Evolutionary conservation across 1,284 basidiomycete species (phyloP).

Genomic region (Moesziomyces antarcticus): DNA sequence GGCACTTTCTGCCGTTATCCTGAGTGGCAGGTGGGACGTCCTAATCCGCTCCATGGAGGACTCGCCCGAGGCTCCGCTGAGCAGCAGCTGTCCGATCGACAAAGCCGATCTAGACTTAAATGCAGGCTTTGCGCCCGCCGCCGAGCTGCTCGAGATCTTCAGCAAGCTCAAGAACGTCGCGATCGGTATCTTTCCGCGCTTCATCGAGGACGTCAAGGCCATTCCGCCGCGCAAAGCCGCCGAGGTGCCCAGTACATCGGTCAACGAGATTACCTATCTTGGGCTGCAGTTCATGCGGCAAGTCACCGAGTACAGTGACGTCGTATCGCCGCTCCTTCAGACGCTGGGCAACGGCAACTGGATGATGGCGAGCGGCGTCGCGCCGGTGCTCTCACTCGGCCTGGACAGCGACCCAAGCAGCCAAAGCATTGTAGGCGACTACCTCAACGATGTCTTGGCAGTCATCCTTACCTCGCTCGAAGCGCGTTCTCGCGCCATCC

Average conservation of each 20-base stretch:
- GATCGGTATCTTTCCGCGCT: constrained; percentile 60
- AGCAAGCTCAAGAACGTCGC: constrained; percentile 53
- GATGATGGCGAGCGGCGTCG: constrained; percentile 58
- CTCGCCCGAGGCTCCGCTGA: constrained; percentile 30
- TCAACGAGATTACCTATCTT: constrained; percentile 64
- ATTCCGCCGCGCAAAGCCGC: constrained; percentile 57
- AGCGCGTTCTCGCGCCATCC: constrained; percentile 53
- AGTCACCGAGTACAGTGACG: constrained; percentile 59
- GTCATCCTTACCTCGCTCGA: constrained; percentile 54
- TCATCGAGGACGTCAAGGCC: constrained; percentile 63
- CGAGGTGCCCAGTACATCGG: constrained; percentile 57
- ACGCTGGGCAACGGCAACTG: constrained; percentile 60
- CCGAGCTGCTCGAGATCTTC: constrained; percentile 37
- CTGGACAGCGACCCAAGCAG: constrained; percentile 44
- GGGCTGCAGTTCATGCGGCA: constrained; percentile 57
- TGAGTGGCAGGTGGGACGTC: constrained; percentile 34
- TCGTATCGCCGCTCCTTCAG: constrained; percentile 52
- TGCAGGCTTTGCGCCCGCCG: constrained; percentile 30
- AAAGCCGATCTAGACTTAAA: constrained; percentile 40
- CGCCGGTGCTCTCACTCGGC: constrained; percentile 54
- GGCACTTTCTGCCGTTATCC: constrained; percentile 30
- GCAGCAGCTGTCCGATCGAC: constrained; percentile 26
- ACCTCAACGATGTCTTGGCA: constrained; percentile 55
- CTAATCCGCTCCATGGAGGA: constrained; percentile 46
- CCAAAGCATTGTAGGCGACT: constrained; percentile 48